A percentile compares a stretch with the other conserved stretches of the same genome.
phyloP scores from a whole-genome alignment of 2,329 filamentous ascomycete species.

The Trichoderma citrinoviride region DNA sequence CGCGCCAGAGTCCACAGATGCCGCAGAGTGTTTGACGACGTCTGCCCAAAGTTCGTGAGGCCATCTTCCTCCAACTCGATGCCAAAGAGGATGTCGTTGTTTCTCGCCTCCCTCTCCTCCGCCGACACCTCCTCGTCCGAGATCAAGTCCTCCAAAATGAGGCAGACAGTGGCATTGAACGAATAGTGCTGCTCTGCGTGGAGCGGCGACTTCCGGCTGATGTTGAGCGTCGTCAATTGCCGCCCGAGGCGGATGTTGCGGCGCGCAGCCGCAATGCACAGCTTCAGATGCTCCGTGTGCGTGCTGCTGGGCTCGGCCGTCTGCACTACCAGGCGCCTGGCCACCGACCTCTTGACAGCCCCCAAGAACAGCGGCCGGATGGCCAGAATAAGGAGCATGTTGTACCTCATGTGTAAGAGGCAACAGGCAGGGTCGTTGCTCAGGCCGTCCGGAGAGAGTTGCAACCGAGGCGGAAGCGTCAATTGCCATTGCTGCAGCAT shows the following conservation, averaged over 20 bases:
- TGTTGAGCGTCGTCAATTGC: slow-evolving; percentile 38
- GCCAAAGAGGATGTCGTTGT: slow-evolving; percentile 40
- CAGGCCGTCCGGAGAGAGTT: slow-evolving; percentile 36
- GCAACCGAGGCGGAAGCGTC: slow-evolving; percentile 39
- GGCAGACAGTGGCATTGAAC: slow-evolving; percentile 50
- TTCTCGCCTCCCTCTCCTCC: slow-evolving; percentile 27
- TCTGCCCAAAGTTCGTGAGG: slow-evolving; percentile 28
- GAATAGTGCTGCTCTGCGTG: slow-evolving; percentile 48
- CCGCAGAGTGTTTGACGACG: slow-evolving; percentile 38
- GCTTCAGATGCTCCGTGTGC: slow-evolving; percentile 33
- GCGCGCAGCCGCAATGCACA: slow-evolving; percentile 45
- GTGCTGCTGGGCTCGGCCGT: slow-evolving; percentile 26
- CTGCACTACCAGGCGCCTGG: slow-evolving; percentile 38
- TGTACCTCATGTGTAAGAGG: slow-evolving; percentile 49
- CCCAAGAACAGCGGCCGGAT: slow-evolving; percentile 49
- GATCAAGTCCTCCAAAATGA: slow-evolving; percentile 47
- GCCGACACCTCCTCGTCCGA: slow-evolving; percentile 29
- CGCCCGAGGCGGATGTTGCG: slow-evolving; percentile 46
- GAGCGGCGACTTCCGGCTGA: slow-evolving; percentile 39
- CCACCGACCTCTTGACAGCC: slow-evolving; percentile 47
- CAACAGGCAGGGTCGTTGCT: slow-evolving; percentile 44
- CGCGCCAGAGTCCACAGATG: slow-evolving; percentile 40
- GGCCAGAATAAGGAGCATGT: slow-evolving; percentile 50
- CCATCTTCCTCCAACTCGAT: slow-evolving; percentile 43
- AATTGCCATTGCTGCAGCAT: slow-evolving; percentile 44